A percentile compares a stretch with the other conserved stretches of the same genome.
These are phyloP conservation scores for Chlamydomonas applanata DNA, from an alignment of 139 green algal genomes.

Conservation along the genomic window DNA sequence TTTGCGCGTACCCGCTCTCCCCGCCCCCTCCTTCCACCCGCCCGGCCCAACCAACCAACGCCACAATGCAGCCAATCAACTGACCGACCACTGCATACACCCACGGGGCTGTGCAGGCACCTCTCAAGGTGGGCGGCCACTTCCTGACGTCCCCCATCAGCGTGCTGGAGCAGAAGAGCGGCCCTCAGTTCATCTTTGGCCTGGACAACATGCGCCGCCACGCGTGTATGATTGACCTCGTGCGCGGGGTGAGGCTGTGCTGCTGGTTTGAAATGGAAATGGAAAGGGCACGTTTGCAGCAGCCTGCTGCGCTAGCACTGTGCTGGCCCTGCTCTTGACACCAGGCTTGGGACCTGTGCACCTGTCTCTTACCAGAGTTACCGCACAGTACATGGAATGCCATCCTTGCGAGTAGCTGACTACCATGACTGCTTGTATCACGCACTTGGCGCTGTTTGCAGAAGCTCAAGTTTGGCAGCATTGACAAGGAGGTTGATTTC, in stretches of 20 bases:
- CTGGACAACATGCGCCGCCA: slow-evolving; percentile 93
- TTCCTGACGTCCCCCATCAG: slow-evolving; percentile 84
- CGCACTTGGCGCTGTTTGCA: slow-evolving; percentile 4
- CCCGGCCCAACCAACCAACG: not conserved
- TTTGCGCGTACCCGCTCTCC: not conserved
- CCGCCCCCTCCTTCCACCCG: not conserved
- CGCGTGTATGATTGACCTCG: slow-evolving; percentile 32
- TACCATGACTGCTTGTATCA: not conserved
- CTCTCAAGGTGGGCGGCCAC: slow-evolving; percentile 69
- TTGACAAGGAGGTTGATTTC: slow-evolving; percentile 70
- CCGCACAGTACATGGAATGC: not conserved
- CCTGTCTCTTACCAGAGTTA: no score
- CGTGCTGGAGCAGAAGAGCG: slow-evolving; percentile 85
- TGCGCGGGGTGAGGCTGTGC: not conserved
- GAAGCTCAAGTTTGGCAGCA: slow-evolving; percentile 66
- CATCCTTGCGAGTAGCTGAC: not conserved
- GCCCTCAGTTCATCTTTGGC: slow-evolving; percentile 92
- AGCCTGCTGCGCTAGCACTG: not conserved
- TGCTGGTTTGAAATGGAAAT: not conserved
- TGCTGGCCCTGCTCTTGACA: not conserved
- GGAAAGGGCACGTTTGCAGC: not conserved
- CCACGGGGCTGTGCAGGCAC: slow-evolving; percentile 46
- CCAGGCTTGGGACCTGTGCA: not conserved
- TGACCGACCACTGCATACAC: not conserved
- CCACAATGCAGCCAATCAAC: not conserved